A percentile compares a stretch with the other conserved stretches of the same genome.
Conservation (phyloP, 2,329 filamentous ascomycete species). For the Macrophomina pseudophaseolina region DNA sequence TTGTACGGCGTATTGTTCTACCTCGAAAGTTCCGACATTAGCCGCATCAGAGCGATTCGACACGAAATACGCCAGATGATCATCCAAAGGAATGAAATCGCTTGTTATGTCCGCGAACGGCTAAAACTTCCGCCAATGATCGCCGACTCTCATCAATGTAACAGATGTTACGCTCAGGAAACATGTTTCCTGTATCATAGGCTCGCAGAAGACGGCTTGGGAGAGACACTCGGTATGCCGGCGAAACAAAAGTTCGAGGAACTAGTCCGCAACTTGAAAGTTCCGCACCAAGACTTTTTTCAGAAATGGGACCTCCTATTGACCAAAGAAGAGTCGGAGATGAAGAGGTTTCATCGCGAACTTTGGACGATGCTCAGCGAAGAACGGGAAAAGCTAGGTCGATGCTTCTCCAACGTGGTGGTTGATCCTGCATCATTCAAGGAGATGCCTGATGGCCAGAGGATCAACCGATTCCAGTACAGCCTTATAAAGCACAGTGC, state of each 20-base stretch:
- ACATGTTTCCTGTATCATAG: slow-evolving; percentile 94
- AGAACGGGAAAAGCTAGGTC: slow-evolving; percentile 84
- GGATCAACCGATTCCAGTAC: slow-evolving; percentile 92
- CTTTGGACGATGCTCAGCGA: slow-evolving; percentile 94
- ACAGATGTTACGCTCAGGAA: slow-evolving; percentile 86
- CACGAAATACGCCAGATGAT: slow-evolving; percentile 96
- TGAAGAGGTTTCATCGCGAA: slow-evolving; percentile 84
- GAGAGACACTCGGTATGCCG: slow-evolving; percentile 79
- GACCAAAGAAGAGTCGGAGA: slow-evolving; percentile 92
- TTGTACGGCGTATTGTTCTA: slow-evolving; percentile 93
- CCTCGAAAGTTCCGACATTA: slow-evolving; percentile 85
- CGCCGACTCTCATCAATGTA: slow-evolving; percentile 79
- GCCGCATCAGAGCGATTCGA: slow-evolving; percentile 81
- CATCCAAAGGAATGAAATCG: slow-evolving; percentile 89
- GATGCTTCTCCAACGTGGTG: slow-evolving; percentile 87
- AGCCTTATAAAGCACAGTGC: slow-evolving; percentile 75
- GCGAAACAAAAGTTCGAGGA: slow-evolving; percentile 83
- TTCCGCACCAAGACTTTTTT: slow-evolving; percentile 81
- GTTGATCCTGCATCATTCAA: slow-evolving; percentile 77
- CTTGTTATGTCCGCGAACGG: slow-evolving; percentile 81
- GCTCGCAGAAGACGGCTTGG: slow-evolving; percentile 81
- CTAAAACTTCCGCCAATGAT: slow-evolving; percentile 86
- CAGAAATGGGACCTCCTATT: slow-evolving; percentile 91
- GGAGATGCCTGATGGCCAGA: slow-evolving; percentile 72
- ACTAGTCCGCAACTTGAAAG: slow-evolving; percentile 76